Conservation (phyloP, 768 basidiomycete genomes). For the Dacryopinax primogenitus region DNA sequence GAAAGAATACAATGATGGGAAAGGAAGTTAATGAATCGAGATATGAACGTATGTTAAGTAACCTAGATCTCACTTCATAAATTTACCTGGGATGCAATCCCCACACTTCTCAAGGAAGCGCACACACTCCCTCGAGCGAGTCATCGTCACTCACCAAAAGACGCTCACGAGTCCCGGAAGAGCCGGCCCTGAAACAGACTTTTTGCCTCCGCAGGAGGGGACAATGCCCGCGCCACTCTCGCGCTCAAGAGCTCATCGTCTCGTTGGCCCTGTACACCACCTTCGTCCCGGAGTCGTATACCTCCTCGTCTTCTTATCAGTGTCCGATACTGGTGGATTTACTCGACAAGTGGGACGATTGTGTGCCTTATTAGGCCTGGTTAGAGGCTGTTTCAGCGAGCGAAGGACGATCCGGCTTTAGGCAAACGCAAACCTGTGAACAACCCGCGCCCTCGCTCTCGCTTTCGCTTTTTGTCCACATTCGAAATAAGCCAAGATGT, state of each 20-base stretch:
- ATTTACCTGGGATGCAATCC: not conserved
- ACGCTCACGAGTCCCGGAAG: not conserved
- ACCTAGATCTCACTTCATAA: not conserved
- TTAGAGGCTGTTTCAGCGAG: not conserved
- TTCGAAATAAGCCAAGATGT: not conserved
- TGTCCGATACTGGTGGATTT: not conserved
- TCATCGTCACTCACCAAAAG: not conserved
- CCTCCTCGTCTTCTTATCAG: not conserved
- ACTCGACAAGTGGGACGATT: not conserved
- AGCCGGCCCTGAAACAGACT: slow-evolving; percentile 10
- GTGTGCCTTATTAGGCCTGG: not conserved
- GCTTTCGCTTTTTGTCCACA: not conserved
- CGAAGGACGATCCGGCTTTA: not conserved
- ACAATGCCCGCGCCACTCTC: slow-evolving; percentile 5
- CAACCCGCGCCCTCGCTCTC: not conserved
- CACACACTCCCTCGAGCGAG: not conserved
- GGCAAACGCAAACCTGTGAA: not conserved
- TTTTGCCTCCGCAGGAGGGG: not conserved
- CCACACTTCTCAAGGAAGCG: no score
- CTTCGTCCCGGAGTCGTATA: not conserved
- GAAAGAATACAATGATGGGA: no score
- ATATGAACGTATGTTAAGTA: no score
- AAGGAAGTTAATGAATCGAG: no score
- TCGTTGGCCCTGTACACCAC: slow-evolving; percentile 2
- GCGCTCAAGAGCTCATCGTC: not conserved